Percentiles rank a stretch among this genome's conserved stretches.
phyloP scores from a whole-genome alignment of 345 rosid species.

The Rhizophora apiculata region DNA sequence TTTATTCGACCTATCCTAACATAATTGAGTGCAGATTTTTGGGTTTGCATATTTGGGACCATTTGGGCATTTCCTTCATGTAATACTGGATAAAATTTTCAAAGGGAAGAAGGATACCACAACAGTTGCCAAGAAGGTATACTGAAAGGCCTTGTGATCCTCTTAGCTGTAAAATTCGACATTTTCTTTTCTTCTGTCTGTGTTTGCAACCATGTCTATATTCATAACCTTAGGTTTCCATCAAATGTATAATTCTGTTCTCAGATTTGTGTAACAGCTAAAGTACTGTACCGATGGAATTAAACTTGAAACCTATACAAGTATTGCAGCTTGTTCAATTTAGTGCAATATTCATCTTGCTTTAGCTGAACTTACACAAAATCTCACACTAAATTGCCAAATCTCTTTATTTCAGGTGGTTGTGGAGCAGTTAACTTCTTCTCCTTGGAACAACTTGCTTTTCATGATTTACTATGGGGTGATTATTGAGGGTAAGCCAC shows the following conservation, averaged over 20 bases:
- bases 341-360: not conserved
- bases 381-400: constrained; percentile 8
- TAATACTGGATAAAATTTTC: constrained; percentile 70
- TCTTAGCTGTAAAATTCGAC: not conserved
- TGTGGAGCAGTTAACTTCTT: constrained; percentile 73
- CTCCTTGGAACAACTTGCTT: constrained; percentile 85
- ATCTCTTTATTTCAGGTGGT: constrained; percentile 45
- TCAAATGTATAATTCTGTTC: not conserved
- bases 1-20: not conserved
- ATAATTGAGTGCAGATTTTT: constrained; percentile 48
- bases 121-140: constrained; percentile 93
- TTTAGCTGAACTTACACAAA: not conserved
- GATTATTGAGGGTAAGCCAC: constrained; percentile 58
- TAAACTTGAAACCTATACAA: not conserved
- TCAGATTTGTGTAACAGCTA: not conserved
- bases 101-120: constrained; percentile 80
- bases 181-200: not conserved
- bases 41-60: constrained; percentile 88
- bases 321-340: not conserved
- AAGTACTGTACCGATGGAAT: no score
- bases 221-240: not conserved
- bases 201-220: not conserved
- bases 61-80: constrained; percentile 70
- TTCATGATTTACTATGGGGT: constrained; percentile 81
- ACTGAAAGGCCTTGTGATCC: not conserved